Conservation (phyloP, 2,329 filamentous ascomycete species). For the Sporothrix schenckii region DNA sequence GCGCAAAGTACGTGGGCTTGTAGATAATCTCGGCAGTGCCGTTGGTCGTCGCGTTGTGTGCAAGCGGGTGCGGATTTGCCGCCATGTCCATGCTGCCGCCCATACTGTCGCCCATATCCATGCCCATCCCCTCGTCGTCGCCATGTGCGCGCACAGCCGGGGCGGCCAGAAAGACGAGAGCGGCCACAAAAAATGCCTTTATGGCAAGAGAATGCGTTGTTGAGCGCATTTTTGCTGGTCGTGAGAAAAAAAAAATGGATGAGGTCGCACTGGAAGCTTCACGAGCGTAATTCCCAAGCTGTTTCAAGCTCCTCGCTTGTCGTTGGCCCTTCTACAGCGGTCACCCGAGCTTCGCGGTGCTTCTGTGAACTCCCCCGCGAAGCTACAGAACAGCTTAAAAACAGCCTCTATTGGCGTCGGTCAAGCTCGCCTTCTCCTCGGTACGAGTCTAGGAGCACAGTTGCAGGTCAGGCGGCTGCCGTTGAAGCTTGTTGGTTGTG, state of each 20-base stretch:
- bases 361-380: constrained; percentile 19
- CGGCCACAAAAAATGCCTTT: constrained; percentile 36
- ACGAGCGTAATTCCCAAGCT: constrained; percentile 10
- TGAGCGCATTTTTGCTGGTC: constrained; percentile 29
- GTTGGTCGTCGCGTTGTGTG: constrained; percentile 17
- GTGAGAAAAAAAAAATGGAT: neutral
- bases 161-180: constrained; percentile 38
- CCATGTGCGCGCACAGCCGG: constrained; percentile 42
- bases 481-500: constrained; percentile 9
- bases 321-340: constrained; percentile 3
- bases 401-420: neutral
- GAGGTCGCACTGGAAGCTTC: neutral
- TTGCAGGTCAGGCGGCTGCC: neutral
- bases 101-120: constrained; percentile 36
- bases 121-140: constrained; percentile 38
- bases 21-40: constrained; percentile 42
- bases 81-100: constrained; percentile 6
- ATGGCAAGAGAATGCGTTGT: constrained; percentile 32
- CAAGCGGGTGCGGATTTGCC: neutral
- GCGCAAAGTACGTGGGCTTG: constrained; percentile 62
- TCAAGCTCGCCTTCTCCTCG: neutral
- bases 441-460: neutral
- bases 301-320: constrained; percentile 5
- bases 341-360: constrained; percentile 25
- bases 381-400: constrained; percentile 24